Evolutionary conservation across 2,329 filamentous ascomycete genomes (phyloP).

Genomic region (Fusarium sp.): DNA sequence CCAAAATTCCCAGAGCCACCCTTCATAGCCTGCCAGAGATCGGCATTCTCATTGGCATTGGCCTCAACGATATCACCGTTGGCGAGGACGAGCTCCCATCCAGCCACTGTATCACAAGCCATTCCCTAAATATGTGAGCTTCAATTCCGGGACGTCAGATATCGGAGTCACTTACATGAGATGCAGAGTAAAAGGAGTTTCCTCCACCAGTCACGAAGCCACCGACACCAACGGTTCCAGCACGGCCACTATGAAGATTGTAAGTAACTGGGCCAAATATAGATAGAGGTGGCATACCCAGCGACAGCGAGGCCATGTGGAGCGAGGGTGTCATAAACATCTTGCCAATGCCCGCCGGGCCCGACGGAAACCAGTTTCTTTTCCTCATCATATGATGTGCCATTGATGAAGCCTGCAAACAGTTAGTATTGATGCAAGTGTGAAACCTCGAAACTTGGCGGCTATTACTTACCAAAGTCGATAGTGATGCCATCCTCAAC

Average conservation of each 20-base stretch:
- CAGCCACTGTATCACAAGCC: slow-evolving; percentile 55
- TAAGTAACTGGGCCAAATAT: background rate
- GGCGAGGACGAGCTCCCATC: slow-evolving; percentile 58
- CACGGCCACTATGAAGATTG: slow-evolving; percentile 44
- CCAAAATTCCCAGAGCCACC: slow-evolving; percentile 61
- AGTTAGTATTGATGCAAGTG: background rate
- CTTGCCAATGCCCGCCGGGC: slow-evolving; percentile 52
- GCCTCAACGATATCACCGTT: slow-evolving; percentile 57
- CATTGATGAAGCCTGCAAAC: slow-evolving; percentile 45
- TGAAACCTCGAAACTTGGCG: accelerated
- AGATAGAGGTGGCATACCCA: slow-evolving; percentile 20
- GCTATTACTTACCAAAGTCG: slow-evolving; percentile 45
- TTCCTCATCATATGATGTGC: slow-evolving; percentile 44
- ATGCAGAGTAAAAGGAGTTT: slow-evolving; percentile 50
- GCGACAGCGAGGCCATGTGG: slow-evolving; percentile 48
- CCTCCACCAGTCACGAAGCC: slow-evolving; percentile 52
- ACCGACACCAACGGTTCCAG: slow-evolving; percentile 51
- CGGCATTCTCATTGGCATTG: slow-evolving; percentile 51
- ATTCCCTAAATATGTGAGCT: slow-evolving; percentile 31
- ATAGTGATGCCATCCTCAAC: slow-evolving; percentile 52
- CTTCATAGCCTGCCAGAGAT: slow-evolving; percentile 60
- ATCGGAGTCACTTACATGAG: slow-evolving; percentile 23
- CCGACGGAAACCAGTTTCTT: slow-evolving; percentile 48
- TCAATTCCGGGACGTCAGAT: accelerated
- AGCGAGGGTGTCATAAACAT: slow-evolving; percentile 51